Evolutionary conservation across 257 asterid species (phyloP).

Genomic region (Solanum stenotomum): DNA sequence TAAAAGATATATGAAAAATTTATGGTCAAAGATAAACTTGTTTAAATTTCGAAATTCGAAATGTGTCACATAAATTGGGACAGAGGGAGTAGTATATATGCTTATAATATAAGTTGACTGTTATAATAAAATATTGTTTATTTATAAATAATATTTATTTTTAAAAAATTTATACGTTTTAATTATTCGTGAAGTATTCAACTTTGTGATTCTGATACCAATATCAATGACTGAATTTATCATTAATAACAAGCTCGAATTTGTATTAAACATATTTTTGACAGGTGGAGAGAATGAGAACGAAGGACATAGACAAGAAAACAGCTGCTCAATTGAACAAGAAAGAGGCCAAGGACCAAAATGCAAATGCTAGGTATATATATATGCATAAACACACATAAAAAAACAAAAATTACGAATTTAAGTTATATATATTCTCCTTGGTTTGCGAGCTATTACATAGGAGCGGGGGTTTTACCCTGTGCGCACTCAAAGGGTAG

Average conservation of each 20-base stretch:
- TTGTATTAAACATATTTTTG: neutral
- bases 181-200: neutral
- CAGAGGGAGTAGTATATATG: no score
- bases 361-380: conserved; percentile 4
- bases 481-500: no score
- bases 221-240: neutral
- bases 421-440: neutral
- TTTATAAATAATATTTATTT: no score
- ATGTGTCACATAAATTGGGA: no score
- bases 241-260: neutral
- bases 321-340: conserved; percentile 15
- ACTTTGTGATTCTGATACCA: neutral
- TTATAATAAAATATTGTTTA: no score
- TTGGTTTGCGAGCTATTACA: no score
- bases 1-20: no score
- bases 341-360: neutral
- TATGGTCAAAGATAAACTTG: no score
- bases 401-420: neutral
- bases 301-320: conserved; percentile 9
- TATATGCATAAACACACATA: no score
- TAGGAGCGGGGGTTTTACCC: no score
- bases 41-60: no score
- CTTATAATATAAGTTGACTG: neutral
- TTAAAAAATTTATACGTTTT: neutral
- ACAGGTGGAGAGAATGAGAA: conserved; percentile 15